A percentile compares a stretch with the other conserved stretches of the same genome.
Evolutionary conservation across 768 basidiomycete species (phyloP).

Genomic region (Harrya chromipes): DNA sequence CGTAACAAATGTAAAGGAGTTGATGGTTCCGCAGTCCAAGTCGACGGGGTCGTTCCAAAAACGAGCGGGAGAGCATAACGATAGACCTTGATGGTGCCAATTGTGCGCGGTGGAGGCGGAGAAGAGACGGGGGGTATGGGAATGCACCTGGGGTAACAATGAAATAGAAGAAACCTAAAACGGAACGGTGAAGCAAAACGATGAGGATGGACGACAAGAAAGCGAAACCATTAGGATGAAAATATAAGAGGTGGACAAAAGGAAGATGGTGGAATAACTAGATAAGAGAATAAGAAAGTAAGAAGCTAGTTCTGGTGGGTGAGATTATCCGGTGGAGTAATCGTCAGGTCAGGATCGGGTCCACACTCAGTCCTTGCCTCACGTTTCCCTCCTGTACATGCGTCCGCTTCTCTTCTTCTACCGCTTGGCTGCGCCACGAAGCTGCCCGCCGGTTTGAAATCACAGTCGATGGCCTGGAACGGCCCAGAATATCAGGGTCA

Average conservation of each 20-base stretch:
- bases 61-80: conserved; percentile 27
- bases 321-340: conserved; percentile 21
- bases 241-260: conserved; percentile 20
- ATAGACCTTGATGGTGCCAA: conserved; percentile 20
- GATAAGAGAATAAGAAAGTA: conserved; percentile 31
- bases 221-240: conserved; percentile 24
- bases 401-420: conserved; percentile 5
- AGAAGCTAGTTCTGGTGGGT: conserved; percentile 15
- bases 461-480: conserved; percentile 91
- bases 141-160: conserved; percentile 23
- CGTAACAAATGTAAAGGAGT: conserved; percentile 13
- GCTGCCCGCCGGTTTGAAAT: conserved; percentile 2
- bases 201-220: conserved; percentile 19
- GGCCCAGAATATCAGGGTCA: conserved; percentile 93
- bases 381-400: conserved; percentile 7
- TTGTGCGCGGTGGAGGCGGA: conserved; percentile 18
- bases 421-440: conserved; percentile 5
- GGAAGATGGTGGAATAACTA: conserved; percentile 25
- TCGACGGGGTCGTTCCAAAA: conserved; percentile 16
- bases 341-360: conserved; percentile 15
- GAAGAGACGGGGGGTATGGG: conserved; percentile 21
- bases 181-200: conserved; percentile 16
- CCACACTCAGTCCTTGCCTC: conserved; percentile 15
- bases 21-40: conserved; percentile 10
- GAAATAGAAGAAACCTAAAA: conserved; percentile 13